Evolutionary conservation across 108 stramenopile genomes (phyloP).

Genomic region (Nannochloropsis oceanica): DNA sequence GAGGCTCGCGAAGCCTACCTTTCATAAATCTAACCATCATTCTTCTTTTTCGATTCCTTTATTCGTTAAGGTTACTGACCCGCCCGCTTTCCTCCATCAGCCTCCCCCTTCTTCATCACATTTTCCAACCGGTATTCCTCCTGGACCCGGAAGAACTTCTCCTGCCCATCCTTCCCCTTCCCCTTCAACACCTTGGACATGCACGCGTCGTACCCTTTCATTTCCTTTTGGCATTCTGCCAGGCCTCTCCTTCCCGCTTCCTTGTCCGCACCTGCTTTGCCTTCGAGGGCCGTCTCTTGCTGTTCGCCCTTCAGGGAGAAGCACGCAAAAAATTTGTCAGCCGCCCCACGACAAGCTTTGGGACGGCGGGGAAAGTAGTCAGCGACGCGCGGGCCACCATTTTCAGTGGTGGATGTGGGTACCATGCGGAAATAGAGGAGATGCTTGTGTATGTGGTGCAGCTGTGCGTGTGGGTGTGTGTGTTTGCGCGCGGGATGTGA

Average conservation of each 20-base stretch:
- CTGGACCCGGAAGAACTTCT: background rate
- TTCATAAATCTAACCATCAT: background rate
- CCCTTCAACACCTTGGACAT: background rate
- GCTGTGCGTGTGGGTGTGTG: too few species aligned
- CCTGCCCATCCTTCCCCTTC: background rate
- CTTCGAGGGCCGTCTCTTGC: background rate
- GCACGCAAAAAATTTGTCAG: background rate
- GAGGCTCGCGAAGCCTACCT: too few species aligned
- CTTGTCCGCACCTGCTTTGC: background rate
- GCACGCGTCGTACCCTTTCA: background rate
- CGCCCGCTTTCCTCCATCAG: background rate
- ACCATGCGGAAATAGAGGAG: background rate
- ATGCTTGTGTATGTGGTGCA: too few species aligned
- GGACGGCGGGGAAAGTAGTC: background rate
- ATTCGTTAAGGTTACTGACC: background rate
- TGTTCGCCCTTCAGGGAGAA: background rate
- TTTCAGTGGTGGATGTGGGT: background rate
- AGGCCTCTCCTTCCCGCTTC: background rate
- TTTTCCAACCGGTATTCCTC: background rate
- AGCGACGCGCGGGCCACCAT: background rate
- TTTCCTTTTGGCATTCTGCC: background rate
- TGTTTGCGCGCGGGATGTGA: too few species aligned
- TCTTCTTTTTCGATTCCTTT: background rate
- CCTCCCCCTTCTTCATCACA: background rate
- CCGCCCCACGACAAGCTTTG: background rate